Evolutionary conservation across 2,329 filamentous ascomycete genomes (phyloP).

Genomic region (Apiospora koreana): DNA sequence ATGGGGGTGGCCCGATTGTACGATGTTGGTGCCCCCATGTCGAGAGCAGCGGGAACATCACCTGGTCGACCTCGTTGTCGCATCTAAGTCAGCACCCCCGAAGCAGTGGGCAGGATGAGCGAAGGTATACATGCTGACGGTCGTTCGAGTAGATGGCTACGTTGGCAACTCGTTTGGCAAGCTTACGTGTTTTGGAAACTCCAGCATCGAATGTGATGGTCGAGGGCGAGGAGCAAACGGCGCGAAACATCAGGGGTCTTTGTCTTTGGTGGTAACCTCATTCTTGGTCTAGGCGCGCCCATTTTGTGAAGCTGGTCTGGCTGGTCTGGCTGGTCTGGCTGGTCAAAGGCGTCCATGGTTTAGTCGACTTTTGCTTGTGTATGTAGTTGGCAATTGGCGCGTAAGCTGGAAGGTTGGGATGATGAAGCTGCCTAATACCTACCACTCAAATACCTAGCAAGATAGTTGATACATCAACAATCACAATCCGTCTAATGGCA

Average conservation of each 20-base stretch:
- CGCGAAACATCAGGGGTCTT: background rate
- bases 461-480: too few relatives aligned
- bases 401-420: background rate
- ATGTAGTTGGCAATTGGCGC: too few relatives aligned
- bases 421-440: background rate
- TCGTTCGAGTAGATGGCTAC: background rate
- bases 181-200: background rate
- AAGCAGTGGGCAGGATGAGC: background rate
- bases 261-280: too few relatives aligned
- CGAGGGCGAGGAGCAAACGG: background rate
- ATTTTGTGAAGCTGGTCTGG: too few relatives aligned
- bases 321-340: too few relatives aligned
- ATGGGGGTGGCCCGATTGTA: background rate
- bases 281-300: background rate
- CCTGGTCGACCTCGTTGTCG: background rate
- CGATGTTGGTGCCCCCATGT: background rate
- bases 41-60: background rate
- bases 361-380: too few relatives aligned
- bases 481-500: too few relatives aligned
- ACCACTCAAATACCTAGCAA: too few relatives aligned
- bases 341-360: background rate
- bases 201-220: background rate
- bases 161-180: background rate
- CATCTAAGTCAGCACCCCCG: background rate
- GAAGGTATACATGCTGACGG: background rate